Percentiles rank a stretch among this genome's conserved stretches.
phyloP scores from a whole-genome alignment of 169 alveolate genomes.

The Eimeria necatrix region DNA sequence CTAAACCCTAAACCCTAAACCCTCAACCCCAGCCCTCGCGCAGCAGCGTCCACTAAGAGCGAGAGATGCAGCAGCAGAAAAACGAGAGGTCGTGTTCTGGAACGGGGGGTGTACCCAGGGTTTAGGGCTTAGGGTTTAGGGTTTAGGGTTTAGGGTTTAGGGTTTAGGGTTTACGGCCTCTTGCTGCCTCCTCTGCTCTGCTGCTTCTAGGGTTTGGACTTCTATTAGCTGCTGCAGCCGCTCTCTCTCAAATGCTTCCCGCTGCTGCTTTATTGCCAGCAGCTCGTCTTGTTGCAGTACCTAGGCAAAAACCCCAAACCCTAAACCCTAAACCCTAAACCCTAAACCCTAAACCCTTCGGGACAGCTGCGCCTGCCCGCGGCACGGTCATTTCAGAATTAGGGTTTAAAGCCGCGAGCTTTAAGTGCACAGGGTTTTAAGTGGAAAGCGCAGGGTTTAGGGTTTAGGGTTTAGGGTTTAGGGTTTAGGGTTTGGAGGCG shows the following conservation, averaged over 20 bases:
- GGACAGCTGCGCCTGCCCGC: too few relatives aligned
- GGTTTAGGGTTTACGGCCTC: neutral
- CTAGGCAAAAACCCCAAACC: too few relatives aligned
- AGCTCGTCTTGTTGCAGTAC: neutral
- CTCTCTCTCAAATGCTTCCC: neutral
- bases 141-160: neutral
- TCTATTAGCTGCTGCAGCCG: neutral
- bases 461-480: too few relatives aligned
- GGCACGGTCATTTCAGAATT: too few relatives aligned
- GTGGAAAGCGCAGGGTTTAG: too few relatives aligned
- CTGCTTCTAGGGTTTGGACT: neutral
- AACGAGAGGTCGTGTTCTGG: neutral
- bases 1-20: conserved; percentile 42
- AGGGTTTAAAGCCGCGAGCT: too few relatives aligned
- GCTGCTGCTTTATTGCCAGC: neutral
- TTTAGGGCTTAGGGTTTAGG: too few relatives aligned
- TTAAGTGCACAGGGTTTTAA: too few relatives aligned
- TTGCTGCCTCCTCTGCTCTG: neutral
- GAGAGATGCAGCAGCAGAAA: neutral
- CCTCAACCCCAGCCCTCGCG: conserved; percentile 16
- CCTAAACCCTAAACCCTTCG: too few relatives aligned
- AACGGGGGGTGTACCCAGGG: neutral
- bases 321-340: too few relatives aligned
- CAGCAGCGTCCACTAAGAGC: too few relatives aligned
- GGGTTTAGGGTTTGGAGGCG: too few relatives aligned